Base-by-base conservation (phyloP, 495 filamentous ascomycete genomes). In the Neurospora sublineolata region DNA sequence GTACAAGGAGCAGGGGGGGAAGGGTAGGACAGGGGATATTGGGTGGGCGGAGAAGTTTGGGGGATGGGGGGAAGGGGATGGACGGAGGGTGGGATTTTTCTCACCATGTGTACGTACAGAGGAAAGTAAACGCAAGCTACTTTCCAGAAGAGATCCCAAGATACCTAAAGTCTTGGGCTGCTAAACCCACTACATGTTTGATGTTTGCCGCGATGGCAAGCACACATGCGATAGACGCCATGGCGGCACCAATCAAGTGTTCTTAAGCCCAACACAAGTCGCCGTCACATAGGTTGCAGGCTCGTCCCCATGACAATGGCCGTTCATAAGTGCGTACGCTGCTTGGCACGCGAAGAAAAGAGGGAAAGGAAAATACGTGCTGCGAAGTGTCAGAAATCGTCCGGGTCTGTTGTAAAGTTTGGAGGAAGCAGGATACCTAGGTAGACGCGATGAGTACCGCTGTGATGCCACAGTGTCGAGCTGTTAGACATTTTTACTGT, bases 31-130 rank as follows among this genome's bases (percentile, higher is more conserved):
- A 69, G 68, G 36, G 41, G 68, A 27, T 27, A 42, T 39, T 16
- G 18, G 20, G 10, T 18, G 68, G 44, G 60, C 68, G 72, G 40
- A 72, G 39, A 69, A 37, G 38, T 70, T 52, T 74, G 67, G 72
- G 77, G 70, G 42, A 30, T 58, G 52, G 23, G 46, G n/a, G 46
- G 23, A 23, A 58, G 20, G 46, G 46, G 20, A 58, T 27, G 20
- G 20, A 23, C 46, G 20, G 44, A 46, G 44, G 44, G 44, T 23
- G 44, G n/a, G 44, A 52, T 52, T 52, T 23, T 12, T 52, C 44
- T 58, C 5, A 8, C 12, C 23, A 16, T 60, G 12, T 60, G 12
- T 33, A 60, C 52, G 12, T 30, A 33, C 23, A 60, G 52, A 33
- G 41, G 7, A 52, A 10, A 52, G 11, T 52, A 52, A 52, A 46